Evolutionary conservation across 1,284 basidiomycete species (phyloP), one percentile per base, ranked within the genome.

Genomic region (Papiliotrema nemorosa): DNA sequence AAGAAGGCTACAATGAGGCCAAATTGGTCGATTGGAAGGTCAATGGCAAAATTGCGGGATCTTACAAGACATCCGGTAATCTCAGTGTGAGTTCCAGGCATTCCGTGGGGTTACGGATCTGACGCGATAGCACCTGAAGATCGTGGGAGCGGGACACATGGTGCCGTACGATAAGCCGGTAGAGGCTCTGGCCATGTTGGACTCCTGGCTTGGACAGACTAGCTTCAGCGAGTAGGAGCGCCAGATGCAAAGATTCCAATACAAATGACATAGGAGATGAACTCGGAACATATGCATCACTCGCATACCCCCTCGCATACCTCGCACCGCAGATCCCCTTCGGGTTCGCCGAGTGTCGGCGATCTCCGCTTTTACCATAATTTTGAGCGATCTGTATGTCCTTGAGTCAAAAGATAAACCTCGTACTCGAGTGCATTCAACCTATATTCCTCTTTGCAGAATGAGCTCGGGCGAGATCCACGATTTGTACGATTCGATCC

Each of bases 401-500:
- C 31, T 37, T 37, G 36, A n/a, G 10, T 37, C 16, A 14, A 31
- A n/a, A 7, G 29, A 31, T 31, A 31, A 31, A 7, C 7, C 29
- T 14, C 29, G 14, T 31, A n/a, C 29, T 31, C 29, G 7, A 7
- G 9, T 7, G 9, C 29, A 31, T 7, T 31, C 14, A 31, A 7
- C 14, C 29, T 14, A 33, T 36, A 52, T 16, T 16, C 6, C 31
- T 9, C 22, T 25, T 9, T 44, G 26, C 49, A 58, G 43, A 16
- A 67, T 65, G 63, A 49, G 57, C 22, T 44, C 67, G n/a, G 63
- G 75, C 46, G 78, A 78, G 57, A 96, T 96, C 60, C 92, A 97
- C 77, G 88, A 91, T 74, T 86, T 93, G 67, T 97, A 97, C 73
- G 92, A 97, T 71, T 93, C 93, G 43, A 86, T 98, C 66, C 84